A percentile compares a stretch with the other conserved stretches of the same genome.
phyloP scores from a whole-genome alignment of 164 flowering plant species.

The Platanus orientalis region DNA sequence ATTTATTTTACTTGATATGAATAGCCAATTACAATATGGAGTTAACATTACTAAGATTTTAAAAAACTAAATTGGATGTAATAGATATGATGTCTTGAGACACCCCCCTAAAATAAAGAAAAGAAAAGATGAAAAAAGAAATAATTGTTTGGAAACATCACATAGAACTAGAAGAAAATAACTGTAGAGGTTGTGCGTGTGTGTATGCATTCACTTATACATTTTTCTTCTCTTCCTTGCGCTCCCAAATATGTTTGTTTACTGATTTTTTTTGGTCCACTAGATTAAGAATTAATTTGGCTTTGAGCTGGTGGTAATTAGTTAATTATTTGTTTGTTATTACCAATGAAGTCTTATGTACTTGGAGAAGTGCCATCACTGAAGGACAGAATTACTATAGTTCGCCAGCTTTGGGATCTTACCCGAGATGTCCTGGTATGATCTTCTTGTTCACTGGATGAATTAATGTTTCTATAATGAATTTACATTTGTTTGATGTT shows the following conservation, averaged over 20 bases:
- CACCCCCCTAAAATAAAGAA: too few species aligned
- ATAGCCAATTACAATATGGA: too few species aligned
- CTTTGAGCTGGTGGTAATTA: background rate
- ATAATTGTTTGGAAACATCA: too few species aligned
- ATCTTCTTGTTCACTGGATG: background rate
- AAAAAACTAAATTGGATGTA: too few species aligned
- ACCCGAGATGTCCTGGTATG: slow-evolving; percentile 86
- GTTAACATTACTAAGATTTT: too few species aligned
- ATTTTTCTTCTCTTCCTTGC: background rate
- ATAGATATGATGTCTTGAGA: too few species aligned
- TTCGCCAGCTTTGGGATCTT: slow-evolving; percentile 97
- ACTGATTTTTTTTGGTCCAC: background rate
- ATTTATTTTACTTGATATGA: too few species aligned
- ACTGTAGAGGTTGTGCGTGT: too few species aligned
- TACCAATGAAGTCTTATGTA: slow-evolving; percentile 76
- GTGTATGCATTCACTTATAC: too few species aligned
- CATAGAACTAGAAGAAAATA: too few species aligned
- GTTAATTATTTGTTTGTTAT: slow-evolving; percentile 17
- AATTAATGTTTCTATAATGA: background rate
- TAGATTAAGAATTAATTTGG: background rate
- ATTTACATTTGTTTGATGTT: background rate
- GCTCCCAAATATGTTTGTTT: background rate
- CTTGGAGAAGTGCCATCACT: slow-evolving; percentile 95
- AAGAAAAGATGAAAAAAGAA: too few species aligned
- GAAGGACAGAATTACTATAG: slow-evolving; percentile 75